Evolutionary conservation across 2,329 filamentous ascomycete species (phyloP).

Genomic region (Cladosporium velox): DNA sequence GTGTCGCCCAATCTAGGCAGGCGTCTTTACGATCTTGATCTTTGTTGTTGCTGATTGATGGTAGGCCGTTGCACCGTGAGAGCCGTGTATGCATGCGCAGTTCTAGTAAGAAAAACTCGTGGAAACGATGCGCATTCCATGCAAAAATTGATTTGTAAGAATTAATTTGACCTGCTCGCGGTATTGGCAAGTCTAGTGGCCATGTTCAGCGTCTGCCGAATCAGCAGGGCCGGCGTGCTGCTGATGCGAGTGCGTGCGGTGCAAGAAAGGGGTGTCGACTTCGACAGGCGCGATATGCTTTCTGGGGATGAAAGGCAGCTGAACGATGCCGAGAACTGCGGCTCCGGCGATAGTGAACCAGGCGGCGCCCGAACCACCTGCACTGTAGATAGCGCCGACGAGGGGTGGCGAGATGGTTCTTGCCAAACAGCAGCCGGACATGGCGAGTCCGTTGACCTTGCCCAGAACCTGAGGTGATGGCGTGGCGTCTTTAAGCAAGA

Average conservation of each 20-base stretch:
- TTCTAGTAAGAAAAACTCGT: background rate
- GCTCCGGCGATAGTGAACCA: slow-evolving; percentile 60
- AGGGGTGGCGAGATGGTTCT: slow-evolving; percentile 67
- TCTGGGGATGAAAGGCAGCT: slow-evolving; percentile 56
- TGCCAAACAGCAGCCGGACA: slow-evolving; percentile 66
- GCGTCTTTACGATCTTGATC: slow-evolving; percentile 1
- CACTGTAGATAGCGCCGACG: slow-evolving; percentile 64
- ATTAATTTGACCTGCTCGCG: background rate
- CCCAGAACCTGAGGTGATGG: slow-evolving; percentile 63
- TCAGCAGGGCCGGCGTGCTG: slow-evolving; percentile 8
- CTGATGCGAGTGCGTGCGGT: slow-evolving; percentile 17
- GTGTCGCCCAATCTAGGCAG: background rate
- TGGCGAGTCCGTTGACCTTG: slow-evolving; percentile 69
- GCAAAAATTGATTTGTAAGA: background rate
- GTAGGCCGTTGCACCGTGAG: background rate
- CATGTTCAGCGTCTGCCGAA: background rate
- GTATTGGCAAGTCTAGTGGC: background rate
- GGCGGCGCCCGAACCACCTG: slow-evolving; percentile 57
- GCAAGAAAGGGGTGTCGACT: slow-evolving; percentile 15
- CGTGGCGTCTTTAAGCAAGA: slow-evolving; percentile 69
- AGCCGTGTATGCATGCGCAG: background rate
- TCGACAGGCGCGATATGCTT: slow-evolving; percentile 44
- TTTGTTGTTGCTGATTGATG: background rate
- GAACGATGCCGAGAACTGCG: slow-evolving; percentile 55
- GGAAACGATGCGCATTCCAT: background rate